Evolutionary conservation across 306 rosid species (phyloP).

Genomic region (Trifolium dubium): DNA sequence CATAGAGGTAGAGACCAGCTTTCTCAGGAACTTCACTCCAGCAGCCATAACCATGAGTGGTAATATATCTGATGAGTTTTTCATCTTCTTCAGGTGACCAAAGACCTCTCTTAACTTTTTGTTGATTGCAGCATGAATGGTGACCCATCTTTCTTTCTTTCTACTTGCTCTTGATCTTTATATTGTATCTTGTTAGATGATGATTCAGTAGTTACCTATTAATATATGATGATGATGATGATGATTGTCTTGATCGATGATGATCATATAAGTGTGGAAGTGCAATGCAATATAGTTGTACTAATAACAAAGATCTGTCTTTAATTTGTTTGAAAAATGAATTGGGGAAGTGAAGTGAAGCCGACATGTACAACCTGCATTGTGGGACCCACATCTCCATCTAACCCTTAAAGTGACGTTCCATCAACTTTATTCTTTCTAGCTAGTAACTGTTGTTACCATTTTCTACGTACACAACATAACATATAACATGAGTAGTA

Average conservation of each 20-base stretch:
- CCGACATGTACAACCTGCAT: constrained; percentile 64
- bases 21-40: constrained; percentile 99
- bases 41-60: constrained; percentile 95
- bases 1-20: constrained; percentile 62
- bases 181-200: background rate
- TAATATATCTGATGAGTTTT: constrained; percentile 87
- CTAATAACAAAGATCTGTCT: too few relatives aligned
- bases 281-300: constrained; percentile 45
- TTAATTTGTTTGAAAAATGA: background rate
- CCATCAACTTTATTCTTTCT: constrained; percentile 56
- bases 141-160: constrained; percentile 70
- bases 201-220: too few relatives aligned
- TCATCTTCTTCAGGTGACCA: constrained; percentile 99
- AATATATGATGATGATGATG: too few relatives aligned
- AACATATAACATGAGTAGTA: constrained; percentile 7
- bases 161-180: constrained; percentile 3
- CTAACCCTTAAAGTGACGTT: constrained; percentile 87
- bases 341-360: constrained; percentile 30
- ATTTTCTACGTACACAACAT: constrained; percentile 76
- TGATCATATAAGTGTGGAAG: background rate
- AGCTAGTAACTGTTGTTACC: constrained; percentile 13
- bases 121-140: constrained; percentile 98
- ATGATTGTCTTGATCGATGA: too few relatives aligned
- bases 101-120: constrained; percentile 97
- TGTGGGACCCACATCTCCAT: constrained; percentile 66